phyloP scores from a whole-genome alignment of 2,329 filamentous ascomycete species.

The Exophiala xenobiotica region DNA sequence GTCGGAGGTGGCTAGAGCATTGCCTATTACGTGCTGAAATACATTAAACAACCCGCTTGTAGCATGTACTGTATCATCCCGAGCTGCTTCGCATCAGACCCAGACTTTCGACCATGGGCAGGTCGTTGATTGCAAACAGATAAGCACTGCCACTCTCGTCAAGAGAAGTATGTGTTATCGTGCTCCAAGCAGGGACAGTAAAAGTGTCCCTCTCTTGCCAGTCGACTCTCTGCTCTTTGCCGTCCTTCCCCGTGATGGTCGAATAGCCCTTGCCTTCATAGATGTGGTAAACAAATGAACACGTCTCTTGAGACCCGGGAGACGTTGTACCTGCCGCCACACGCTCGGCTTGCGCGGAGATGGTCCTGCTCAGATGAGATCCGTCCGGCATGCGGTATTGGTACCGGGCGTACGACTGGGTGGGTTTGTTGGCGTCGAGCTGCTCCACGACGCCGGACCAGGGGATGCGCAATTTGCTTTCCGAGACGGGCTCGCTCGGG shows the following conservation, averaged over 20 bases:
- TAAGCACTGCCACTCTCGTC: background rate
- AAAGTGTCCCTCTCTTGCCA: background rate
- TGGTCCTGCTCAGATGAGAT: background rate
- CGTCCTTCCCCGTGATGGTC: background rate
- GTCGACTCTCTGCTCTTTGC: background rate
- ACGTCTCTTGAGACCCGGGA: background rate
- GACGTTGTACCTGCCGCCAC: background rate
- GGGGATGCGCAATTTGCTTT: background rate
- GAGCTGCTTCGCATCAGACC: too few relatives aligned
- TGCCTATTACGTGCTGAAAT: too few relatives aligned
- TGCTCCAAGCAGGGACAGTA: background rate
- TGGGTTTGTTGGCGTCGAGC: background rate
- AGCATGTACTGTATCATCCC: too few relatives aligned
- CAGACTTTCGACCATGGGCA: background rate
- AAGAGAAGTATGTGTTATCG: background rate
- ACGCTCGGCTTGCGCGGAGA: background rate
- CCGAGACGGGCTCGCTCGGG: conserved; percentile 32
- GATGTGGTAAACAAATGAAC: background rate
- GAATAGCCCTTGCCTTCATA: background rate
- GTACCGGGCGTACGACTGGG: background rate
- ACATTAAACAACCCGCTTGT: too few relatives aligned
- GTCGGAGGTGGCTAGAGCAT: too few relatives aligned
- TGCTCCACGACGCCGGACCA: background rate
- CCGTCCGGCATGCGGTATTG: background rate
- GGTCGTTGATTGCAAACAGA: background rate